phyloP scores from a whole-genome alignment of 768 basidiomycete genomes.

The Boletus sensibilis region DNA sequence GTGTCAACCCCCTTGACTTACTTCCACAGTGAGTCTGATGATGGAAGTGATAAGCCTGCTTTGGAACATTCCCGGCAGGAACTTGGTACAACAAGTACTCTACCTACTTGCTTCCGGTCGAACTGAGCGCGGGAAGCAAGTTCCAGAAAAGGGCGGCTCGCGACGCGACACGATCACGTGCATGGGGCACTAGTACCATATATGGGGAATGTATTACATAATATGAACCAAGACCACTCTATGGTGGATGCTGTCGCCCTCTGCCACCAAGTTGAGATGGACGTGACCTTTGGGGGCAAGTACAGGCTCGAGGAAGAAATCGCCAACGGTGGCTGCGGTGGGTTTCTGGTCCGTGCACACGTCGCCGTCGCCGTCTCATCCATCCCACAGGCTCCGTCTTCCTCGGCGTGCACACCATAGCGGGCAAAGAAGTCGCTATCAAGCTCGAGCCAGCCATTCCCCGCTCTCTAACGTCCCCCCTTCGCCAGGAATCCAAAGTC shows the following conservation, averaged over 20 bases:
- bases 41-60: no score
- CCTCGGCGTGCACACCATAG: slow-evolving; percentile 74
- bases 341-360: slow-evolving; percentile 47
- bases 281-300: slow-evolving; percentile 64
- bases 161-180: slow-evolving; percentile 34
- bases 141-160: not conserved
- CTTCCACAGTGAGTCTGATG: no score
- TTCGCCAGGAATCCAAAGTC: slow-evolving; percentile 87
- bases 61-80: no score
- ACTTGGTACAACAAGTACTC: no score
- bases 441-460: slow-evolving; percentile 70
- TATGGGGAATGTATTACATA: slow-evolving; percentile 26
- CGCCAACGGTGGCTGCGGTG: slow-evolving; percentile 78
- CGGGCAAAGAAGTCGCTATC: slow-evolving; percentile 82
- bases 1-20: no score
- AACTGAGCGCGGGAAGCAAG: not conserved
- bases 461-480: slow-evolving; percentile 50
- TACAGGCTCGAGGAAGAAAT: slow-evolving; percentile 79
- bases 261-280: slow-evolving; percentile 27
- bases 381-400: slow-evolving; percentile 63
- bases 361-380: slow-evolving; percentile 9
- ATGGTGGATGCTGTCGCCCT: slow-evolving; percentile 1
- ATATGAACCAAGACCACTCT: slow-evolving; percentile 2
- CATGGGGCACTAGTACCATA: not conserved
- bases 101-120: not conserved